These are phyloP conservation scores for Avena insularis DNA, from an alignment of 176 grass and related monocot species.

Conservation along the genomic window DNA sequence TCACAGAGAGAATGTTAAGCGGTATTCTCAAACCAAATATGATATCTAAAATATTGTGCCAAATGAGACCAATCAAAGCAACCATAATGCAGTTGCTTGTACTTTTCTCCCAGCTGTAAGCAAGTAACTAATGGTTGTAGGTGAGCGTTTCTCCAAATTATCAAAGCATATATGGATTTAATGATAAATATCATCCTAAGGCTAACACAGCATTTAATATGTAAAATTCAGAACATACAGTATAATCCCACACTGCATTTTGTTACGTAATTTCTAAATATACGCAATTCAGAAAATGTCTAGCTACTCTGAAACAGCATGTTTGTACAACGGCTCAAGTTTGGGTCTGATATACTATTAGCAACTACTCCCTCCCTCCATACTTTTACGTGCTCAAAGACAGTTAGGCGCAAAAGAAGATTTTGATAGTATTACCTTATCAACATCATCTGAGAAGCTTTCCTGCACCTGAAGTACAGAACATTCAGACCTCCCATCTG, in stretches of 20 bases:
- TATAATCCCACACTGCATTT: not conserved
- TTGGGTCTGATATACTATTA: not conserved
- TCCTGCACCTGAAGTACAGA: conserved; percentile 21
- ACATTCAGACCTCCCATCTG: conserved; percentile 19
- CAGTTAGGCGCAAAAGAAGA: not conserved
- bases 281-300: not conserved
- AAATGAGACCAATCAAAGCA: conserved; percentile 35
- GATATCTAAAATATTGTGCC: not conserved
- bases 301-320: not conserved
- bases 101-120: conserved; percentile 22
- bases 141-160: conserved; percentile 18
- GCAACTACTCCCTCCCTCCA: not conserved
- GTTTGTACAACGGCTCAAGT: conserved; percentile 16
- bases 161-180: not conserved
- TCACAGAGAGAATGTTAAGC: conserved; percentile 12
- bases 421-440: conserved; percentile 40
- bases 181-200: conserved; percentile 4
- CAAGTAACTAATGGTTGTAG: not conserved
- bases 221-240: not conserved
- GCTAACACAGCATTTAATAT: not conserved
- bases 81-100: not conserved
- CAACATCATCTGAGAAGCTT: not conserved
- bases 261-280: not conserved
- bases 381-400: no score
- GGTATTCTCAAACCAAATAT: conserved; percentile 20